phyloP scores from a whole-genome alignment of 768 basidiomycete genomes.

The Megacollybia marginata region DNA sequence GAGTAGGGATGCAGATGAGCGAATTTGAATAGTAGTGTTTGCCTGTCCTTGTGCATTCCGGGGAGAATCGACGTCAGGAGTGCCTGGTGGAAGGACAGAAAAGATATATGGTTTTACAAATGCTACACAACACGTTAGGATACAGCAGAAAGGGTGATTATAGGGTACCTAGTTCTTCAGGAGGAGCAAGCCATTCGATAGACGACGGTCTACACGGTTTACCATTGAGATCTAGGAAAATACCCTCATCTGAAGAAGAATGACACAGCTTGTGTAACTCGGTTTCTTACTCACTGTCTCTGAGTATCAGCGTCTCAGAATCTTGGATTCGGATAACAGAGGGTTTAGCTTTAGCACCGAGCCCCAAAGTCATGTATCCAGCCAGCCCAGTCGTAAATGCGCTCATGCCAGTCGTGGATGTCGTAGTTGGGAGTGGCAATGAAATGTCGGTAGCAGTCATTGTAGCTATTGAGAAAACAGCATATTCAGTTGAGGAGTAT shows the following conservation, averaged over 20 bases:
- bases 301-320: conserved; percentile 62
- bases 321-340: conserved; percentile 47
- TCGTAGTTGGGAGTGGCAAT: conserved; percentile 37
- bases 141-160: neutral
- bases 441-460: conserved; percentile 51
- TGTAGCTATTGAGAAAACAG: conserved; percentile 58
- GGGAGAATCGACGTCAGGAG: conserved; percentile 17
- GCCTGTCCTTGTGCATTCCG: conserved; percentile 21
- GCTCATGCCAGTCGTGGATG: conserved; percentile 49
- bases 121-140: conserved; percentile 27
- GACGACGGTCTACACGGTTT: conserved; percentile 38
- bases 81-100: conserved; percentile 57
- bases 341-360: conserved; percentile 70
- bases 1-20: conserved; percentile 60
- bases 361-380: conserved; percentile 79
- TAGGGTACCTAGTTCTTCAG: conserved; percentile 66
- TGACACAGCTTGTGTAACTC: neutral
- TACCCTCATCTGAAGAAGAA: conserved; percentile 48
- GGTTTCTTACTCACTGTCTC: conserved; percentile 58
- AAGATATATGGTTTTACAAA: conserved; percentile 74
- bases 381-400: conserved; percentile 64
- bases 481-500: conserved; percentile 74
- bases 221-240: conserved; percentile 56
- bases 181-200: conserved; percentile 72
- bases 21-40: conserved; percentile 60